phyloP scores from a whole-genome alignment of 495 filamentous ascomycete species.

The Aspergillus campestris region DNA sequence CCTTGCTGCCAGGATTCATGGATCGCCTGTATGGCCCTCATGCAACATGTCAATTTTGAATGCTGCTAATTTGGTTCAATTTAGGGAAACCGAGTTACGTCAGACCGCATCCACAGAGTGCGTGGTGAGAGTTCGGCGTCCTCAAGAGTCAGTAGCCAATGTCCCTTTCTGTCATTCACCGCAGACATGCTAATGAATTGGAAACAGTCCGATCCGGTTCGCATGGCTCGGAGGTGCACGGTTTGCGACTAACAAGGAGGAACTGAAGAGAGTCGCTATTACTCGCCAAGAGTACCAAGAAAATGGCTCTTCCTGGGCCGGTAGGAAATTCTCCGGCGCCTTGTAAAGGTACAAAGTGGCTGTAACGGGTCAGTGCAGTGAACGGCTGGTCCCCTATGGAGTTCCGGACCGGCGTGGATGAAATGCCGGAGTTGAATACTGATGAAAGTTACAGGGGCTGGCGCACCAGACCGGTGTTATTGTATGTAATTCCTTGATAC shows the following conservation, averaged over 20 bases:
- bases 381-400: too few species aligned
- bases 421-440: too few species aligned
- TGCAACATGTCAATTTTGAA: background rate
- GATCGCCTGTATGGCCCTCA: constrained; percentile 52
- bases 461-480: too few species aligned
- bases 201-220: constrained; percentile 57
- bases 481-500: too few species aligned
- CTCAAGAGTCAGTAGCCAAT: constrained; percentile 48
- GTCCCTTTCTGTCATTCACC: background rate
- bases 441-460: too few species aligned
- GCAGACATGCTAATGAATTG: constrained; percentile 7
- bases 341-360: constrained; percentile 5
- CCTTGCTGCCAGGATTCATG: constrained; percentile 70
- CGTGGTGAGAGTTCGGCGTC: constrained; percentile 60
- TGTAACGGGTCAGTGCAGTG: too few species aligned
- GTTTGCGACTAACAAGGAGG: constrained; percentile 58
- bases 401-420: too few species aligned
- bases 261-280: constrained; percentile 55
- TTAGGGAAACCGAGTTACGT: constrained; percentile 60
- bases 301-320: constrained; percentile 69
- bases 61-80: constrained; percentile 5
- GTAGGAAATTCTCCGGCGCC: constrained; percentile 56
- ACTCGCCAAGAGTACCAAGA: constrained; percentile 88
- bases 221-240: constrained; percentile 79
- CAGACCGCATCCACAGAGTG: constrained; percentile 70